A percentile compares a stretch with the other conserved stretches of the same genome.
Conservation (phyloP, 2,329 filamentous ascomycete genomes). For the Penicillium crustosum region DNA sequence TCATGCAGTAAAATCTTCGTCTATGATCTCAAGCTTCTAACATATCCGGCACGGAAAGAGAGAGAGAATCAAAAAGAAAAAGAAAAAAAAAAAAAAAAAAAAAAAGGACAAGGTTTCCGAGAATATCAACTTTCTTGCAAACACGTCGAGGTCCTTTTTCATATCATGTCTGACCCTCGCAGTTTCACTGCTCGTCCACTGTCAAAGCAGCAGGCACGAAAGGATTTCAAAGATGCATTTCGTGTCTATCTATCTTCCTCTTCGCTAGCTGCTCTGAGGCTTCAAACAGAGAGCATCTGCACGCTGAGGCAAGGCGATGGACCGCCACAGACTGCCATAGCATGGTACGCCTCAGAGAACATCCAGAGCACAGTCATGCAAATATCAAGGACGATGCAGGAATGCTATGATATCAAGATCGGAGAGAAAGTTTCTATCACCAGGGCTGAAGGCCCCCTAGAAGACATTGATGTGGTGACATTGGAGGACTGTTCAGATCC, state of each 20-base stretch:
- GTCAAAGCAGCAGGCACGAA: slow-evolving; percentile 48
- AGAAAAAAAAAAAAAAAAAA: too few relatives aligned
- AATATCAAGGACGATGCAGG: slow-evolving; percentile 71
- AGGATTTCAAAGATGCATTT: slow-evolving; percentile 57
- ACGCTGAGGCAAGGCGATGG: slow-evolving; percentile 39
- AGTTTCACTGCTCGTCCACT: slow-evolving; percentile 57
- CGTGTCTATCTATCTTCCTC: slow-evolving; percentile 58
- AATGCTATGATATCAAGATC: slow-evolving; percentile 69
- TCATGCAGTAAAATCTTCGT: not conserved
- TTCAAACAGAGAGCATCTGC: slow-evolving; percentile 61
- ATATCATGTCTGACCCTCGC: slow-evolving; percentile 39
- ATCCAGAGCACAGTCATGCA: slow-evolving; percentile 67
- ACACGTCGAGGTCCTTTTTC: not conserved
- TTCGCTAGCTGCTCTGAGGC: slow-evolving; percentile 55
- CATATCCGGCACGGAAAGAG: not conserved
- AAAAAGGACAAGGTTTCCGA: not conserved
- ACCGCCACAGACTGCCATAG: slow-evolving; percentile 57
- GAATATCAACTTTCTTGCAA: not conserved
- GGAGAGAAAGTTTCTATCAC: slow-evolving; percentile 67
- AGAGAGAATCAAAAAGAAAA: not conserved
- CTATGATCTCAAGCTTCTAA: not conserved
- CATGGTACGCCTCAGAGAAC: slow-evolving; percentile 62
- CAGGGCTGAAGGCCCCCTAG: slow-evolving; percentile 51
- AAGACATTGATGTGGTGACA: slow-evolving; percentile 58
- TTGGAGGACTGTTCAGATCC: slow-evolving; percentile 59